Evolutionary conservation across 164 flowering plant species (phyloP).

Genomic region (Nelumbo lutea): DNA sequence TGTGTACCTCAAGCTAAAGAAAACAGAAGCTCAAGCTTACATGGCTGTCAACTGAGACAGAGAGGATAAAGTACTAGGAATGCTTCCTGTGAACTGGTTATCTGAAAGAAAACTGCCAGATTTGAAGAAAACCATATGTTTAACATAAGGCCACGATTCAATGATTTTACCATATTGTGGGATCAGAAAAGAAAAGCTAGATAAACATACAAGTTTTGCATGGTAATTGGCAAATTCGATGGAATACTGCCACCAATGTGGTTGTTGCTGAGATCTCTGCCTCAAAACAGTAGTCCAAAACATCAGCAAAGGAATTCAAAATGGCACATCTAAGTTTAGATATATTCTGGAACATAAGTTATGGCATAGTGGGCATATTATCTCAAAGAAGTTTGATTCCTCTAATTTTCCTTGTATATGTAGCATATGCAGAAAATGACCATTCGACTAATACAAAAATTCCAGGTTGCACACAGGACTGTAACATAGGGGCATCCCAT

Average conservation of each 20-base stretch:
- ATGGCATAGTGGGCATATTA: background rate
- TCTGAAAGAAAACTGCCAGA: constrained; percentile 84
- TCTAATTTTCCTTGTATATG: background rate
- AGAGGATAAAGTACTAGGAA: constrained; percentile 68
- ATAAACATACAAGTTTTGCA: constrained; percentile 62
- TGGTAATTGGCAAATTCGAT: constrained; percentile 52
- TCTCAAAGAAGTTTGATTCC: background rate
- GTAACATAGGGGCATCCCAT: background rate
- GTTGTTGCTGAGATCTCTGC: constrained; percentile 83
- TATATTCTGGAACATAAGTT: background rate
- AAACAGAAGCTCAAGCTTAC: constrained; percentile 28
- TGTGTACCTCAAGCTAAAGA: background rate
- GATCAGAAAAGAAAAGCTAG: constrained; percentile 1
- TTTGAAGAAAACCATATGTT: constrained; percentile 8
- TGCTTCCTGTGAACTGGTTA: constrained; percentile 76
- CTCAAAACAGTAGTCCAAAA: constrained; percentile 7
- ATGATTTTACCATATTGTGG: background rate
- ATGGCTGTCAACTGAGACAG: constrained; percentile 49
- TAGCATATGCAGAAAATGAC: background rate
- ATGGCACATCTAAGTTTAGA: background rate
- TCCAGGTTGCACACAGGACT: background rate
- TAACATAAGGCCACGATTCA: constrained; percentile 2
- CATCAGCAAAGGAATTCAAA: background rate
- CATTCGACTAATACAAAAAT: background rate
- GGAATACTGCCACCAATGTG: constrained; percentile 86